Percentiles rank a stretch among this genome's conserved stretches.
phyloP scores from a whole-genome alignment of 1,284 basidiomycete species.

The Kwoniella shivajii region DNA sequence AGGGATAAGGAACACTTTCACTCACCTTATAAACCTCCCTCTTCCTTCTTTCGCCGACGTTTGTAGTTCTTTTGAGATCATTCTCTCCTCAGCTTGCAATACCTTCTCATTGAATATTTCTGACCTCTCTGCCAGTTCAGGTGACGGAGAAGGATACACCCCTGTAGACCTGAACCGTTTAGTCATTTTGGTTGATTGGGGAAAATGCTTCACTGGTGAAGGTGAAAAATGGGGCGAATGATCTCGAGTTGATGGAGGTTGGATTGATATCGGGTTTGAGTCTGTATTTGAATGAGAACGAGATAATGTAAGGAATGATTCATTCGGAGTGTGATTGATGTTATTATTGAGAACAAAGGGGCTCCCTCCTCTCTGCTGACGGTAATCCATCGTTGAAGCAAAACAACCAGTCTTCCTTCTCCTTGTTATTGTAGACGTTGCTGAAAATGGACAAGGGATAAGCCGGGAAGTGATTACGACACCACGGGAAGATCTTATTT shows the following conservation, averaged over 20 bases:
- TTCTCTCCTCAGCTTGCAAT: constrained; percentile 7
- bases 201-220: background rate
- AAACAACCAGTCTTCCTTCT: too few species aligned
- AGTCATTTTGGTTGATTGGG: background rate
- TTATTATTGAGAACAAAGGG: background rate
- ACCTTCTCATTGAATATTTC: constrained; percentile 4
- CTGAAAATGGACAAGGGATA: background rate
- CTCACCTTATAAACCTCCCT: constrained; percentile 23
- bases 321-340: too few species aligned
- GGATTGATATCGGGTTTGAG: background rate
- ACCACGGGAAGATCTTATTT: too few species aligned
- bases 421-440: background rate
- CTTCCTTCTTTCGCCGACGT: constrained; percentile 8
- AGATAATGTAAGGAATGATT: too few species aligned
- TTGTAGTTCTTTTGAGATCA: constrained; percentile 18
- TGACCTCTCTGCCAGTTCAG: background rate
- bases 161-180: constrained; percentile 1
- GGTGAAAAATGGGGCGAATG: constrained; percentile 4
- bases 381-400: too few species aligned
- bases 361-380: too few species aligned
- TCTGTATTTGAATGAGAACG: too few species aligned
- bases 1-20: too few species aligned
- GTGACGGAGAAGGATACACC: constrained; percentile 6
- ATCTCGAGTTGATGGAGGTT: too few species aligned
- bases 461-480: too few species aligned